Percentiles rank a stretch among this genome's conserved stretches.
Evolutionary conservation across 805 yeast genomes (phyloP).

Genomic region (Tetrapisispora arboricola): DNA sequence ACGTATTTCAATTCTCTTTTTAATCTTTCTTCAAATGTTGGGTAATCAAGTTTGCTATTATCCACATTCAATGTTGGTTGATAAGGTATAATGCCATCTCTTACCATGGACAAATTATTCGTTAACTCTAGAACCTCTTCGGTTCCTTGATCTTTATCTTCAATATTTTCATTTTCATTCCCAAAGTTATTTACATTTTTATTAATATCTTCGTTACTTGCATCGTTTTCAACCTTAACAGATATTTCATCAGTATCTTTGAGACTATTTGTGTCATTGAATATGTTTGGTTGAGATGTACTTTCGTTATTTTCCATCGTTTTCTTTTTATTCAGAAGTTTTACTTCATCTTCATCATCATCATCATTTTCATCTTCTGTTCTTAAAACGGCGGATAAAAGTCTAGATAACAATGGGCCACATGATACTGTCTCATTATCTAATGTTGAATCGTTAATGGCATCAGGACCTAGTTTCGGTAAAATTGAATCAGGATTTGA

Average conservation of each 20-base stretch:
- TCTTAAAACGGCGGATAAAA: conserved; percentile 64
- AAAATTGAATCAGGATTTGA: conserved; percentile 33
- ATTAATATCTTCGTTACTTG: neutral
- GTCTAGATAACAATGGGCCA: conserved; percentile 82
- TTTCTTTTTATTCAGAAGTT: neutral
- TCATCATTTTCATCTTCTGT: conserved; percentile 14
- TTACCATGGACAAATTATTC: conserved; percentile 13
- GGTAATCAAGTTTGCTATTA: conserved; percentile 50
- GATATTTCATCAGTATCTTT: neutral
- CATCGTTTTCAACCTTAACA: neutral
- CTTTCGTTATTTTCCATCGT: conserved; percentile 1
- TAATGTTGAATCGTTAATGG: conserved; percentile 43
- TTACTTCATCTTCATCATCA: neutral
- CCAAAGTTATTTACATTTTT: conserved; percentile 9
- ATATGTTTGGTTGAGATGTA: neutral
- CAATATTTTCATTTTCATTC: conserved; percentile 5
- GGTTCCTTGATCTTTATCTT: conserved; percentile 2
- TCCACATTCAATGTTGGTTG: conserved; percentile 41
- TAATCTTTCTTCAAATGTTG: conserved; percentile 74
- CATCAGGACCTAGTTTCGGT: conserved; percentile 47
- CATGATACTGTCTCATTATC: conserved; percentile 72
- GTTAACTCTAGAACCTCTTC: conserved; percentile 15
- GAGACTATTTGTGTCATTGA: neutral
- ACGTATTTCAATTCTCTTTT: conserved; percentile 81
- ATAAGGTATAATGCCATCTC: conserved; percentile 29